A percentile compares a stretch with the other conserved stretches of the same genome.
Conservation (phyloP, 352 stramenopile genomes). For the Globisporangium paroecandrum region DNA sequence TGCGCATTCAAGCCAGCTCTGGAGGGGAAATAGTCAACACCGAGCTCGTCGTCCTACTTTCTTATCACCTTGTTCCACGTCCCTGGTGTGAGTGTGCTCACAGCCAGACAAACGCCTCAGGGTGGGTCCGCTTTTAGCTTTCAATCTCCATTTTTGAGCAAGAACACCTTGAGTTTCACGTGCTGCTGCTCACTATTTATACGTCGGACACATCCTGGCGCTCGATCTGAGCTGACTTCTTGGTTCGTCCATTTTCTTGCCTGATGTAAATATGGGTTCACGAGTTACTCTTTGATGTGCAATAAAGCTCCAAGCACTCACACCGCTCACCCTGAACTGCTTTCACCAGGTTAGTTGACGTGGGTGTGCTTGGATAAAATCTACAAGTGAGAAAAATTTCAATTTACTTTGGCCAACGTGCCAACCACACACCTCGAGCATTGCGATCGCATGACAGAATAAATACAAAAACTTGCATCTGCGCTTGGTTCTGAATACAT, state of each 20-base stretch:
- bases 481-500: background rate
- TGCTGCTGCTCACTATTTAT: background rate
- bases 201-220: background rate
- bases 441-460: background rate
- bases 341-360: background rate
- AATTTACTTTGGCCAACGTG: background rate
- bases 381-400: background rate
- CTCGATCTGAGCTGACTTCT: too few relatives aligned
- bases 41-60: conserved; percentile 3
- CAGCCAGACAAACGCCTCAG: background rate
- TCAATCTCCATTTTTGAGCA: background rate
- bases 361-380: background rate
- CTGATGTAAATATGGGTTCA: background rate
- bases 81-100: background rate
- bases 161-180: background rate
- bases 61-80: background rate
- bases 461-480: background rate
- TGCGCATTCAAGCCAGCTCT: background rate
- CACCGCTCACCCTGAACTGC: background rate
- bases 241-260: background rate
- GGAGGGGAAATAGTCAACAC: background rate
- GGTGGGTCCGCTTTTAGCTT: background rate
- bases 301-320: background rate
- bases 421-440: background rate
- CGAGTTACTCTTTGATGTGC: background rate